phyloP scores from a whole-genome alignment of 2,329 filamentous ascomycete genomes.

The Samsoniella hepiali region DNA sequence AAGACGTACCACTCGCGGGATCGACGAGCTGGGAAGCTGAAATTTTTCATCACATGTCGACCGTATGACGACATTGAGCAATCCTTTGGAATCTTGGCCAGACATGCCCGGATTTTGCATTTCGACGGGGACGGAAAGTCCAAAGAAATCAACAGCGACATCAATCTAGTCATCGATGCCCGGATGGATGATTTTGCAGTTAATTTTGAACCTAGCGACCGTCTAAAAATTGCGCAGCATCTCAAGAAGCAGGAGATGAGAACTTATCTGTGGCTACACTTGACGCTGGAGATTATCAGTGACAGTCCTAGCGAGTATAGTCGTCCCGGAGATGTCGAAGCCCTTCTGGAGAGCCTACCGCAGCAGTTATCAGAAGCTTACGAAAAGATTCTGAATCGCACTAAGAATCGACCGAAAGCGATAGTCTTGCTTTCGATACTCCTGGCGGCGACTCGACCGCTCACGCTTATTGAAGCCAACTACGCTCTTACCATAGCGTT shows the following conservation, averaged over 20 bases:
- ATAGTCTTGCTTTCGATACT: neutral
- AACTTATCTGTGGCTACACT: conserved; percentile 40
- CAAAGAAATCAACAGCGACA: conserved; percentile 7
- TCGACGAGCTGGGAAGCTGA: neutral
- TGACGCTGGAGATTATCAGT: conserved; percentile 32
- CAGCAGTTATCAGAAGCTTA: conserved; percentile 26
- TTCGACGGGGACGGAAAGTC: conserved; percentile 2
- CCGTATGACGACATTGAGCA: conserved; percentile 7
- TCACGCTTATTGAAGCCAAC: neutral
- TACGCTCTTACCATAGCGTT: neutral
- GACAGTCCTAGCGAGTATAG: conserved; percentile 19
- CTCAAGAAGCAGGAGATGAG: conserved; percentile 31
- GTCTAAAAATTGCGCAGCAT: conserved; percentile 23
- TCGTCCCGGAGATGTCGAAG: conserved; percentile 15
- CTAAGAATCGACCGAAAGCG: neutral
- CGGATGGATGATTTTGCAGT: neutral
- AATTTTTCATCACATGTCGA: conserved; percentile 8
- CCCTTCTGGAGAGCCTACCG: conserved; percentile 21
- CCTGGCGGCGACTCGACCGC: neutral
- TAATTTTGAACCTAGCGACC: conserved; percentile 17
- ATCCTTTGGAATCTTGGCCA: neutral
- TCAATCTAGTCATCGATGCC: neutral
- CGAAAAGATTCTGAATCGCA: conserved; percentile 25
- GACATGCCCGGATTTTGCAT: neutral
- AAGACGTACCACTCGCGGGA: neutral